Evolutionary conservation across 2,329 filamentous ascomycete species (phyloP), one percentile per base, ranked within the genome.

Genomic region (Dothistroma pini): DNA sequence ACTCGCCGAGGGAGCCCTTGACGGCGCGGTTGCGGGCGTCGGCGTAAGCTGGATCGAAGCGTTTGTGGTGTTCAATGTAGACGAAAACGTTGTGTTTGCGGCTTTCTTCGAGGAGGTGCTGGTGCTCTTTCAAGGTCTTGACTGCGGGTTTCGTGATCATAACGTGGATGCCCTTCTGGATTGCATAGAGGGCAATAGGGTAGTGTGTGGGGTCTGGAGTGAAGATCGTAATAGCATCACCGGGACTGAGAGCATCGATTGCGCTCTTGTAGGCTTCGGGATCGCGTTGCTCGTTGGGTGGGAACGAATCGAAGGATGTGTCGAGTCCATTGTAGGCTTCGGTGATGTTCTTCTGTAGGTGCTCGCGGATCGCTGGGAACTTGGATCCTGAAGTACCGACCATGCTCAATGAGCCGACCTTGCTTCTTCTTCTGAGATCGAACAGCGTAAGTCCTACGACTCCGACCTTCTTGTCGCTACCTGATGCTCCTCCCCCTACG

Each of bases 31-130:
- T 88, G 54, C 88, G 85, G 14, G 93, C 93, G 75, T 97, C 93
- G 14, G 90, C 86, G 79, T 97, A 97, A 22, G 91, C 91, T 1
- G 93, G 93, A 75, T 97, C 93, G 78, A 88, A 97, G 60, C 93
- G 91, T 82, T 97, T 97, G 84, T 97, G 93, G 79, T 97, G 93
- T 82, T 97, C 93, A 70, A 97, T 83, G 79, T 91, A 96, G 66
- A 96, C 91, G 74, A 93, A 93, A 61, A 97, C 92, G 66, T 87
- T 86, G 75, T 90, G 80, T 73, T 89, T 86, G 66, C 83, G 82
- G 6, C 90, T 86, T 25, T 87, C 89, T 55, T 84, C 84, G 59
- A 96, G 81, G 16, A 97, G 86, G 35, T 86, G 78, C 66, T 90
- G 84, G 78, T 97, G 93, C 76, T 96, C 86, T 49, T 83, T 82